phyloP scores from a whole-genome alignment of 164 flowering plant species.

The Nelumbo lutea region DNA sequence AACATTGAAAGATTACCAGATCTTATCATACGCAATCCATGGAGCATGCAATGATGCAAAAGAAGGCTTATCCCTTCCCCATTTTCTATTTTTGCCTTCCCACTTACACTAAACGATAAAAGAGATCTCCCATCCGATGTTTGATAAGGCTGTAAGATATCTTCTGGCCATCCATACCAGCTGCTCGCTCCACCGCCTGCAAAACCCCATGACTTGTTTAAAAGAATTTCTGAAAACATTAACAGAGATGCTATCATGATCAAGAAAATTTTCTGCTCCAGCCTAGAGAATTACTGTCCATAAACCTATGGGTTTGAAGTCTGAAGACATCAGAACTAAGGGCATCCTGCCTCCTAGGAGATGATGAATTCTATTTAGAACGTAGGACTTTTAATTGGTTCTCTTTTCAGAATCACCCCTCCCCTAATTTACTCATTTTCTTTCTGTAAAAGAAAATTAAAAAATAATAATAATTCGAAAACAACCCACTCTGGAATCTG shows the following conservation, averaged over 20 bases:
- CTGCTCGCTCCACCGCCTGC: conserved; percentile 97
- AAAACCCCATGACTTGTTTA: background rate
- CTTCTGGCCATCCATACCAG: conserved; percentile 96
- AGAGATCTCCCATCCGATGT: conserved; percentile 86
- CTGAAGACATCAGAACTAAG: too few relatives aligned
- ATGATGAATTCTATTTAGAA: background rate
- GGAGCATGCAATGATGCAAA: background rate
- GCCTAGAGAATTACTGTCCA: background rate
- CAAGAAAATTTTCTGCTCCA: background rate
- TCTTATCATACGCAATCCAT: background rate
- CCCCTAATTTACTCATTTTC: too few relatives aligned
- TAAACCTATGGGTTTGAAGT: background rate
- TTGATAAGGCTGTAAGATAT: conserved; percentile 85
- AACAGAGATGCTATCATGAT: background rate
- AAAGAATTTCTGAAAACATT: background rate
- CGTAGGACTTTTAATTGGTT: too few relatives aligned
- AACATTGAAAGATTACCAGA: background rate
- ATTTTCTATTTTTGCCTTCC: background rate
- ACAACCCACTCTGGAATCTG: too few relatives aligned
- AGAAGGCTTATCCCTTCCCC: background rate
- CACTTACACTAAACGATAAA: conserved; percentile 95
- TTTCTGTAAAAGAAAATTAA: too few relatives aligned
- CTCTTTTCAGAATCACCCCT: too few relatives aligned
- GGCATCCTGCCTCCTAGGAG: too few relatives aligned
- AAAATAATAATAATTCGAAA: too few relatives aligned